Evolutionary conservation across 2,329 filamentous ascomycete genomes (phyloP).

Genomic region (Aspergillus sp.): DNA sequence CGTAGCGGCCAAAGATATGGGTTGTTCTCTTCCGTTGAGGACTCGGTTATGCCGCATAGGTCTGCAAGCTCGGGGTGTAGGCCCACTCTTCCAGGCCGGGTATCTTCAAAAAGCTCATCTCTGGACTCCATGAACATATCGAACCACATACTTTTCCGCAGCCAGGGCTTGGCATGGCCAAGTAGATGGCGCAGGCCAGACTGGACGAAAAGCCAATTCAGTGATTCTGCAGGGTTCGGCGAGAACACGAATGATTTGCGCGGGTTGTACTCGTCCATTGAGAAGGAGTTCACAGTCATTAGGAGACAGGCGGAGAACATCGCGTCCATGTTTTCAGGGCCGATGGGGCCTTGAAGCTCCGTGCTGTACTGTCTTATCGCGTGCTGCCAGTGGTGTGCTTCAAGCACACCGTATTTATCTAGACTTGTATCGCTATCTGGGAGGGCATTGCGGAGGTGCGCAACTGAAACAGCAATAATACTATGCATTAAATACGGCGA

Average conservation of each 20-base stretch:
- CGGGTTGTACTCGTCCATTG: constrained; percentile 30
- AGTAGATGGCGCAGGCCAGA: constrained; percentile 35
- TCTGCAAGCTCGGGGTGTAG: constrained; percentile 34
- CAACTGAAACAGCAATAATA: constrained; percentile 33
- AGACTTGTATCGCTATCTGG: constrained; percentile 24
- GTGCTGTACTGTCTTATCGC: constrained; percentile 36
- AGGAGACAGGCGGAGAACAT: constrained; percentile 41
- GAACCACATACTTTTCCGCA: constrained; percentile 37
- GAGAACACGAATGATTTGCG: constrained; percentile 38
- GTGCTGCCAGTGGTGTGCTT: constrained; percentile 40
- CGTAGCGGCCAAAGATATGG: constrained; percentile 39
- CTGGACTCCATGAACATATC: constrained; percentile 29
- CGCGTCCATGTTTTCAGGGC: constrained; percentile 36
- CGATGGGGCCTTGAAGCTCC: constrained; percentile 28
- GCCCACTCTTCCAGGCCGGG: constrained; percentile 26
- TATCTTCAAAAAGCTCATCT: constrained; percentile 27
- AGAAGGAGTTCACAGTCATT: constrained; percentile 36
- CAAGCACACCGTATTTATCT: constrained; percentile 25
- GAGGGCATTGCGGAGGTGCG: constrained; percentile 30
- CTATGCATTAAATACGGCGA: constrained; percentile 41
- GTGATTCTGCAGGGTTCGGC: constrained; percentile 23
- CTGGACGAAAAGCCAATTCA: constrained; percentile 40
- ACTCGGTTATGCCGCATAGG: constrained; percentile 34
- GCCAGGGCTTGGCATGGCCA: constrained; percentile 22
- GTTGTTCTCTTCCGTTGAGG: constrained; percentile 30